Base-by-base conservation (phyloP, 306 rosid species). In the Malus fusca region DNA sequence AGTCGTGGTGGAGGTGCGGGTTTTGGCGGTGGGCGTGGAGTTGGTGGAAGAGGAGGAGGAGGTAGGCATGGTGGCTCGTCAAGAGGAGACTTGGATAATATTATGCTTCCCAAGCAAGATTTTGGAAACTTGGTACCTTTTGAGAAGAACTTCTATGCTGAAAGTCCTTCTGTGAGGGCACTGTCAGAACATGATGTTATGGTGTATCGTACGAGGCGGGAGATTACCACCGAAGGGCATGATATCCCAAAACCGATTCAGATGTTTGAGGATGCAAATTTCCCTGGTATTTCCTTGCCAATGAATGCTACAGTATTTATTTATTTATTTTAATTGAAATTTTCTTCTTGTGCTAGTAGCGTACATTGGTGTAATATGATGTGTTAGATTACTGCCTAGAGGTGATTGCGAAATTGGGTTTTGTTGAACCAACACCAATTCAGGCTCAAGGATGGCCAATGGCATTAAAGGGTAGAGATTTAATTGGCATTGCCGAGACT, bases 401-500 rank as follows among this genome's bases (percentile, higher is more conserved):
- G 42, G 96, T 79, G 70, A 89, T 95, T 81, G 93, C 88, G 18
- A 92, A 88, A n/a, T 82, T 89, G 92, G 98, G 98, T 69, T 95
- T 95, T 81, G 89, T 85, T 61, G 97, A 95, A 84, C 98, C 98
- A 42, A 95, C 98, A 14, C 90, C 98, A 75, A 95, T 95, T 78
- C 97, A 95, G 82, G 92, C 97, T 81, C 98, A 95, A 76, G 98
- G 98, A 77, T 95, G 98, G 98, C 97, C 98, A 46, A 95, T 95
- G 97, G 98, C 97, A 82, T 85, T 95, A 22, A 95, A 84, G 78
- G 98, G 98, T 82, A 87, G 97, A 79, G 98, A 95, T 81, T 85
- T 95, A 75, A 73, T 95, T 77, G 97, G 98, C 80, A 95, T 95
- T 84, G 98, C 98, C 13, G 98, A 95, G 88, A 95, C 98, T 53